phyloP scores from a whole-genome alignment of 306 rosid genomes.

The Hippophae tibetana region DNA sequence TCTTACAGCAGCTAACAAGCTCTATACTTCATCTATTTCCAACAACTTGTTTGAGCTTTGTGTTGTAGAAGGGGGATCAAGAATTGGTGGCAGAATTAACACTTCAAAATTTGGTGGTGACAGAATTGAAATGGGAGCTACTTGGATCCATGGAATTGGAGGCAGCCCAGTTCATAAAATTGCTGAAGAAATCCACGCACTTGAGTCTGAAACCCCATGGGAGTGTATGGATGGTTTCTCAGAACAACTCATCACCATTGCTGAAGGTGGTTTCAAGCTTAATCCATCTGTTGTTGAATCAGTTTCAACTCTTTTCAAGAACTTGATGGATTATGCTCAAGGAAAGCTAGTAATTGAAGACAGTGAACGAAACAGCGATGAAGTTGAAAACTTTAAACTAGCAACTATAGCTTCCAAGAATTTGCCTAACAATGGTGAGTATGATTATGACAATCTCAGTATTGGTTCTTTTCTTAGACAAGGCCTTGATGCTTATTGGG shows the following conservation, averaged over 20 bases:
- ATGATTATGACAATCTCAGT: constrained; percentile 32
- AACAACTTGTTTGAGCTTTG: constrained; percentile 60
- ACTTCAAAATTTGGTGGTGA: constrained; percentile 86
- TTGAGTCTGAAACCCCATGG: constrained; percentile 78
- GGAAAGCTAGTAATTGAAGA: constrained; percentile 27
- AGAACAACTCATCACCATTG: constrained; percentile 48
- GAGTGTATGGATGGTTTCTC: constrained; percentile 82
- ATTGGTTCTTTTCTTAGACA: constrained; percentile 54
- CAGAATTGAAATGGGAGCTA: constrained; percentile 93
- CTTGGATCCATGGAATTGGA: constrained; percentile 97
- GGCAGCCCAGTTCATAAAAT: constrained; percentile 79
- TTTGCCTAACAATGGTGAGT: constrained; percentile 15
- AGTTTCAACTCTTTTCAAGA: constrained; percentile 51
- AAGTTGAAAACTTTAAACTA: constrained; percentile 15
- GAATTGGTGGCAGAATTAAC: constrained; percentile 92
- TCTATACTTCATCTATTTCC: constrained; percentile 41
- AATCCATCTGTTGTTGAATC: constrained; percentile 45
- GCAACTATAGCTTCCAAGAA: constrained; percentile 30
- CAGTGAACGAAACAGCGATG: constrained; percentile 15
- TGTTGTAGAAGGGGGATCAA: constrained; percentile 76
- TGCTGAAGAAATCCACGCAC: constrained; percentile 57
- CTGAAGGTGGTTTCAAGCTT: constrained; percentile 68
- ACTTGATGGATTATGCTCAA: constrained; percentile 63
- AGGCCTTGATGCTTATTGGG: constrained; percentile 58
- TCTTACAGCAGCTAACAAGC: constrained; percentile 83